Percentiles rank a stretch among this genome's conserved stretches.
These are phyloP conservation scores for Diaporthe sp. DNA, from an alignment of 2,329 filamentous ascomycete genomes.

Conservation along the genomic window DNA sequence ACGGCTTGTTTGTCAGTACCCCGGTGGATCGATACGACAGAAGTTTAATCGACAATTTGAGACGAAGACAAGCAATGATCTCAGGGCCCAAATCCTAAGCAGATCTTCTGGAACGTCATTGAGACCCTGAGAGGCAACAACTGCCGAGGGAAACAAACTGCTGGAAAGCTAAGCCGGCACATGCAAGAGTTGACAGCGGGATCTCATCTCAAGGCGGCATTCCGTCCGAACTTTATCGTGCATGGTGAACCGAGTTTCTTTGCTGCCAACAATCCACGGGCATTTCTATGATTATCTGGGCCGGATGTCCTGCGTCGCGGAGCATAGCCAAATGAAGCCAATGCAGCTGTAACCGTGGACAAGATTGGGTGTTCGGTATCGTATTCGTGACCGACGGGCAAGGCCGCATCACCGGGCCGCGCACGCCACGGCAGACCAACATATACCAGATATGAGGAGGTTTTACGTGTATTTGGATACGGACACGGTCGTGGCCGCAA, in stretches of 20 bases:
- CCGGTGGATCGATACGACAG: not conserved
- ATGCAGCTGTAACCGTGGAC: not conserved
- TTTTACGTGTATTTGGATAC: not conserved
- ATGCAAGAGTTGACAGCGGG: not conserved
- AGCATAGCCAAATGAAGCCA: not conserved
- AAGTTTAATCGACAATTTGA: not conserved
- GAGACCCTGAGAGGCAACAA: not conserved
- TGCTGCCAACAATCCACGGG: not conserved
- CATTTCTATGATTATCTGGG: not conserved
- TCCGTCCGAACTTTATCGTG: not conserved
- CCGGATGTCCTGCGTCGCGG: not conserved
- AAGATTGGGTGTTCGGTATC: not conserved
- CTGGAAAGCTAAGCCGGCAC: not conserved
- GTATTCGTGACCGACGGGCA: constrained; percentile 1
- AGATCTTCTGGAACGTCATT: not conserved
- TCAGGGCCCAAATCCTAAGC: not conserved
- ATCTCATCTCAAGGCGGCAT: not conserved
- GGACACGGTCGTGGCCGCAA: constrained; percentile 10
- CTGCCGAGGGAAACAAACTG: not conserved
- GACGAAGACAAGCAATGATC: not conserved
- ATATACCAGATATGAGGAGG: not conserved
- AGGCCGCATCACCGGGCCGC: not conserved
- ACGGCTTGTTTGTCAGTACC: not conserved
- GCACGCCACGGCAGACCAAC: not conserved
- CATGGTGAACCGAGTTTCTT: not conserved